phyloP scores from a whole-genome alignment of 768 basidiomycete genomes.

The Hemileccinum rubropunctum region DNA sequence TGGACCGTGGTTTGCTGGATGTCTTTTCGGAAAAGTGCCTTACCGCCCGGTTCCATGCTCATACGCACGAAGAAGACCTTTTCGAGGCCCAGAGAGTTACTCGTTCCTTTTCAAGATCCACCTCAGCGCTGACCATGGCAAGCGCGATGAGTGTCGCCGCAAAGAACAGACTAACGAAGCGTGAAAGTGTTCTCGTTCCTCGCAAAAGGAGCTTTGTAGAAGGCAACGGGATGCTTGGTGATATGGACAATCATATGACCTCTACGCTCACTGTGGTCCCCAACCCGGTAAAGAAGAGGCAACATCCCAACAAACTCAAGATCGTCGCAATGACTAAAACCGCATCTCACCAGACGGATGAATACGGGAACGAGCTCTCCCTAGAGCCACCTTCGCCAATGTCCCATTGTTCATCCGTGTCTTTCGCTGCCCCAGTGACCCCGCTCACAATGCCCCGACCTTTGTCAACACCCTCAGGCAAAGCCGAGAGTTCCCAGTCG shows the following conservation, averaged over 20 bases:
- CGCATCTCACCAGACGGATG: conserved; percentile 23
- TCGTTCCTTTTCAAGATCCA: conserved; percentile 50
- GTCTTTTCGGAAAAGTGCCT: conserved; percentile 75
- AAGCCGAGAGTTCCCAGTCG: conserved; percentile 13
- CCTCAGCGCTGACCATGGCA: conserved; percentile 58
- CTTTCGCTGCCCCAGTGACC: conserved; percentile 24
- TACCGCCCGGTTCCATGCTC: conserved; percentile 64
- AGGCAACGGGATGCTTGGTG: conserved; percentile 10
- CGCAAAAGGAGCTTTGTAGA: conserved; percentile 52
- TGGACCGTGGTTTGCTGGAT: conserved; percentile 78
- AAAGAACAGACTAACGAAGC: conserved; percentile 55
- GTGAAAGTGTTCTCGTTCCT: conserved; percentile 69
- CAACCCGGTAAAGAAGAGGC: conserved; percentile 18
- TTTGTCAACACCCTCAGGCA: conserved; percentile 13
- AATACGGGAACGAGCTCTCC: conserved; percentile 18
- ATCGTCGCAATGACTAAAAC: conserved; percentile 21
- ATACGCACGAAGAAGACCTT: conserved; percentile 58
- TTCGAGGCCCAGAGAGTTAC: conserved; percentile 52
- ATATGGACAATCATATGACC: conserved; percentile 13
- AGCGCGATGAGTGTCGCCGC: conserved; percentile 54
- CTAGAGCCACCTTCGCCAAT: conserved; percentile 37
- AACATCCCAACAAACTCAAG: conserved; percentile 30
- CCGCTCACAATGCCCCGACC: conserved; percentile 17
- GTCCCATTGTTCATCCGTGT: conserved; percentile 38
- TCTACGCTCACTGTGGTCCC: background rate